Evolutionary conservation across 495 filamentous ascomycete genomes (phyloP).

Genomic region (Friedmanniomyces endolithicus): DNA sequence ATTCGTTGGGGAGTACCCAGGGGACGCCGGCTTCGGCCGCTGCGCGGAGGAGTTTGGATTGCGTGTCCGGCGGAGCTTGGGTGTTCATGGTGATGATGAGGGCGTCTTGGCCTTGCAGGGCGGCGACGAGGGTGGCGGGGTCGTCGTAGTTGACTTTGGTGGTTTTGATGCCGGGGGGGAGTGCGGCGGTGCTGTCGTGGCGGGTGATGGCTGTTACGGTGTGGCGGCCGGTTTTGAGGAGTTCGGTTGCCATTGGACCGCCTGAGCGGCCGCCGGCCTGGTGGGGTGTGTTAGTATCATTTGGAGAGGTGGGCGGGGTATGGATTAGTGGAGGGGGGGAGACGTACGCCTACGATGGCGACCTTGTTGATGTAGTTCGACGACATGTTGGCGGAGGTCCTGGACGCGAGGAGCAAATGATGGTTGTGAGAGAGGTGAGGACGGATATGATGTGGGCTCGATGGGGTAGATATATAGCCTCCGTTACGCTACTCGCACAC

Average conservation of each 20-base stretch:
- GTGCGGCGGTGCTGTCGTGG: slow-evolving; percentile 29
- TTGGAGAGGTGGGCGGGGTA: slow-evolving; percentile 17
- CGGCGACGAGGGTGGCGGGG: slow-evolving; percentile 32
- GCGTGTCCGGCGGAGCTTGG: slow-evolving; percentile 24
- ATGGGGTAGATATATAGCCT: no score
- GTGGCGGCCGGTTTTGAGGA: slow-evolving; percentile 34
- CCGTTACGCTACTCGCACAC: no score
- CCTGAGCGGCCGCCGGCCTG: slow-evolving; percentile 3
- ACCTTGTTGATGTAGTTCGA: slow-evolving; percentile 36
- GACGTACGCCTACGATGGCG: slow-evolving; percentile 34
- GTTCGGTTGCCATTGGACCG: slow-evolving; percentile 32
- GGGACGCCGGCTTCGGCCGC: slow-evolving; percentile 48
- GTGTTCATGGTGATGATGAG: slow-evolving; percentile 49
- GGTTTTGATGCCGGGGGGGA: slow-evolving; percentile 33
- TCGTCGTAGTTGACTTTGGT: slow-evolving; percentile 37
- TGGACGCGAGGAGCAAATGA: not conserved
- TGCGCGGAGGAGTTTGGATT: slow-evolving; percentile 41
- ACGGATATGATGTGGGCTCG: no score
- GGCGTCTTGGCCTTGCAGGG: slow-evolving; percentile 40
- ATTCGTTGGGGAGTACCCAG: slow-evolving; percentile 50
- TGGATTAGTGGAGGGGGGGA: not conserved
- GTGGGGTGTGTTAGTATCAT: no score
- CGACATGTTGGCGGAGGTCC: not conserved
- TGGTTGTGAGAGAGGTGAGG: not conserved
- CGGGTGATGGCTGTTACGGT: slow-evolving; percentile 45